Conservation (phyloP, 2,329 filamentous ascomycete genomes). For the Curvularia eragrostidis region DNA sequence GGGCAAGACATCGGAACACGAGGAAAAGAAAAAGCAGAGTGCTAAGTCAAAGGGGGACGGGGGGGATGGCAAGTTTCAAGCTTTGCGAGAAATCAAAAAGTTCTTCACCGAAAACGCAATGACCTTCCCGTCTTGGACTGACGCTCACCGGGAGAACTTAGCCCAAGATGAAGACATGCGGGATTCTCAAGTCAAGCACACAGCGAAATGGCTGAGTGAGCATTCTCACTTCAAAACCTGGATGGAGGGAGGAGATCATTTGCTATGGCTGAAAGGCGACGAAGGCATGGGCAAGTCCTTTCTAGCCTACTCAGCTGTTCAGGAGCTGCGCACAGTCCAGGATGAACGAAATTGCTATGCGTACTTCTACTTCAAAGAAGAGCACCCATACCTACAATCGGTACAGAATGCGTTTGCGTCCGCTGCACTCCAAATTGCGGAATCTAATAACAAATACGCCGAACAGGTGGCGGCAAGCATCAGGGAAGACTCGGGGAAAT, state of each 20-base stretch:
- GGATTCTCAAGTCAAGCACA: background rate
- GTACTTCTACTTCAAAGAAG: slow-evolving; percentile 52
- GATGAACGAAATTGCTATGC: slow-evolving; percentile 16
- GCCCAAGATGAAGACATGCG: slow-evolving; percentile 1
- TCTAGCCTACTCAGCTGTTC: background rate
- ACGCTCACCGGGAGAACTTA: slow-evolving; percentile 1
- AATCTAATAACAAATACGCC: slow-evolving; percentile 38
- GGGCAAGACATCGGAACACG: background rate
- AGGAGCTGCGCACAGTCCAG: background rate
- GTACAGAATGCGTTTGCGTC: slow-evolving; percentile 37
- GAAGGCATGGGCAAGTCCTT: slow-evolving; percentile 10
- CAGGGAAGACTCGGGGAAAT: slow-evolving; percentile 27
- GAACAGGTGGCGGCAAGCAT: slow-evolving; percentile 40
- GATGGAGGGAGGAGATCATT: background rate
- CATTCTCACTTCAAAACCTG: background rate
- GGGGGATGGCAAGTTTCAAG: slow-evolving; percentile 4
- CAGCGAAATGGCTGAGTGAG: background rate
- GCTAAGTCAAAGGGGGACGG: background rate
- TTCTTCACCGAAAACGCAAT: background rate
- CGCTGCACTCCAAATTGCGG: slow-evolving; percentile 41
- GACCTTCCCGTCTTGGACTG: background rate
- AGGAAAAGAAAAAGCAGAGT: slow-evolving; percentile 2
- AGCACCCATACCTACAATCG: slow-evolving; percentile 30
- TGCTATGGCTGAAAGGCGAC: background rate
- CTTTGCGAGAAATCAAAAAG: slow-evolving; percentile 3